Base-by-base conservation (phyloP, 192 early-diverging fungal genomes). In the Glomus cerebriforme region DNA sequence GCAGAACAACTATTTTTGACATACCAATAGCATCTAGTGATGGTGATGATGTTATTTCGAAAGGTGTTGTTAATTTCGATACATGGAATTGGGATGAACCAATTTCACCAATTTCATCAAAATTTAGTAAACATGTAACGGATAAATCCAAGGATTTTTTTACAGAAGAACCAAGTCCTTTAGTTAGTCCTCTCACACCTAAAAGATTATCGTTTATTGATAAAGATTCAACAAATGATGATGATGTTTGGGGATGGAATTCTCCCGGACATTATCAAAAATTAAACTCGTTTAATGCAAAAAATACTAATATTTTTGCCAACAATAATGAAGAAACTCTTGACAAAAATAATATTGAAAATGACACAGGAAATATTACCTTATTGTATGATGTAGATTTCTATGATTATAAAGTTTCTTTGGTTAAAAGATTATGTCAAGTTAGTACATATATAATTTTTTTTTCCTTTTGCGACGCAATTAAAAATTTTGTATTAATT, bases 311-410 rank as follows among this genome's bases (percentile, higher is more conserved):
- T 63, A 62, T 32, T 39, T 59, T 59, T 75, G 13, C 59, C 17
- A 34, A 24, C 8, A 37, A 60, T 2, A 74, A 2, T 12, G 39
- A 43, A 12, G 10, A 43, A 43, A 43, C 39, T 12, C 39, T 22
- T 59, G 8, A 35, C 37, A 35, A 67, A 31, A 7, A 32, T 67
- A 17, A 37, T 37, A 22, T 31, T 37, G 32, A 67, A 31, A 34
- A 67, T n/a, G 32, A 67, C 19, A 3, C 37, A 12, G 34, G n/a
- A 49, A 78, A 31, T 47, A 78, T 39, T 49, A 59, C 77, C 9
- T 59, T 78, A 49, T 27, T 78, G 10, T 39, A 78, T 69, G 77
- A 78, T 59, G 43, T 64, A 58, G 64, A 78, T 68, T 59, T 78
- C 68, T 59, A 59, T 24, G 58, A 37, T 19, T 78, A 78, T 54